These are phyloP conservation scores for Monosporascus sp. DNA, from an alignment of 2,329 filamentous ascomycete genomes.

Conservation along the genomic window DNA sequence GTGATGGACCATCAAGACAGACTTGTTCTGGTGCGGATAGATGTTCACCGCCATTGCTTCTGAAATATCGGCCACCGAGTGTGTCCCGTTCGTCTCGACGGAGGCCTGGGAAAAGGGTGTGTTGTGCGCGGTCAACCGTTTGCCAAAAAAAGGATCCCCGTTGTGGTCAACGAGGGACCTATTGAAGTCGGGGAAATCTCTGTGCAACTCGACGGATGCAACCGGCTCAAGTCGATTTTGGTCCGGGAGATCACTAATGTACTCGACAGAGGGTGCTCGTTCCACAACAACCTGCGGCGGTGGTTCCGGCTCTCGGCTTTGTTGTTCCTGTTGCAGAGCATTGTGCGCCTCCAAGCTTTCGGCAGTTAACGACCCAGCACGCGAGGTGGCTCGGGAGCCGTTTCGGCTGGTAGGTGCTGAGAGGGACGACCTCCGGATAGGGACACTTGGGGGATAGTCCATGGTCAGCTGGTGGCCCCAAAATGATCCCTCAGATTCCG, in stretches of 20 bases:
- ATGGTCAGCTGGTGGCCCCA: slow-evolving; percentile 48
- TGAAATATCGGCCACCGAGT: slow-evolving; percentile 53
- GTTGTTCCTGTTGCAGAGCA: slow-evolving; percentile 23
- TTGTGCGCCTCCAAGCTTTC: slow-evolving; percentile 55
- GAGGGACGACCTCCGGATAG: slow-evolving; percentile 52
- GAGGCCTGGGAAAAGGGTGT: slow-evolving; percentile 60
- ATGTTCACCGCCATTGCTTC: slow-evolving; percentile 59
- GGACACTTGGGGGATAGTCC: slow-evolving; percentile 54
- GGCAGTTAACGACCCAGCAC: slow-evolving; percentile 46
- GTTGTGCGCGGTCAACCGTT: slow-evolving; percentile 48
- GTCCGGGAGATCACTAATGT: slow-evolving; percentile 18
- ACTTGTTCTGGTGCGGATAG: slow-evolving; percentile 60
- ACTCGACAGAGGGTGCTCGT: slow-evolving; percentile 20
- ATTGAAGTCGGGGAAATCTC: slow-evolving; percentile 24
- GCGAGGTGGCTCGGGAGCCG: slow-evolving; percentile 24
- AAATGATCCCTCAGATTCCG: slow-evolving; percentile 41
- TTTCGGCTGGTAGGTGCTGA: slow-evolving; percentile 59
- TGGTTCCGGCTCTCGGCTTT: slow-evolving; percentile 1
- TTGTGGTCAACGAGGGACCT: slow-evolving; percentile 41
- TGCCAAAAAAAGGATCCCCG: slow-evolving; percentile 48
- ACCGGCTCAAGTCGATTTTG: slow-evolving; percentile 24
- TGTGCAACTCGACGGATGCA: slow-evolving; percentile 31
- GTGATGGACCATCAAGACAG: slow-evolving; percentile 55
- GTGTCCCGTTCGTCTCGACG: slow-evolving; percentile 54
- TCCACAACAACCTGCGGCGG: slow-evolving; percentile 22